phyloP scores from a whole-genome alignment of 148 eudicot species.

The Rhododendron henanense region DNA sequence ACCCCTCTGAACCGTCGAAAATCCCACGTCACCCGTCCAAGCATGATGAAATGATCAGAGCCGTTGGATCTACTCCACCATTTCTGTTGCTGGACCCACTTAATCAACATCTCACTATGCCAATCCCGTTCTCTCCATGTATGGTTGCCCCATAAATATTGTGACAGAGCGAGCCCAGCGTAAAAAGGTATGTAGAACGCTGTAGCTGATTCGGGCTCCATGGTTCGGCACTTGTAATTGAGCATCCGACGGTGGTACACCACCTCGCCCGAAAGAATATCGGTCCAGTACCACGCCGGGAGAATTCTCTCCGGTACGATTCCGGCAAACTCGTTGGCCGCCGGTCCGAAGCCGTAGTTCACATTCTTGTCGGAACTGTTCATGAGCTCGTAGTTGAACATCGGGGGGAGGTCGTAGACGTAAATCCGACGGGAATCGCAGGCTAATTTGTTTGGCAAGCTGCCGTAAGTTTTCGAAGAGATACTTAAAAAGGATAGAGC shows the following conservation, averaged over 20 bases:
- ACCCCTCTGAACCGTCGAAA: conserved; percentile 29
- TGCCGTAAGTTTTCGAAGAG: neutral
- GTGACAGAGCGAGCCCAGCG: conserved; percentile 60
- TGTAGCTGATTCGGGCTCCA: conserved; percentile 50
- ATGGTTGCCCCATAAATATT: conserved; percentile 29
- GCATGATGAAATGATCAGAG: conserved; percentile 54
- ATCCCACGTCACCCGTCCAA: conserved; percentile 68
- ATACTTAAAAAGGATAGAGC: neutral
- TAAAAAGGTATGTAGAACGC: conserved; percentile 82
- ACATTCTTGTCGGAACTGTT: conserved; percentile 45
- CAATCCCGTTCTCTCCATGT: conserved; percentile 38
- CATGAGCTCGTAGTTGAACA: conserved; percentile 48
- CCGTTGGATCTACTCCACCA: conserved; percentile 42
- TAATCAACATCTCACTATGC: conserved; percentile 37
- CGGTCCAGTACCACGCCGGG: conserved; percentile 62
- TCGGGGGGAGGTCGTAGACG: conserved; percentile 55
- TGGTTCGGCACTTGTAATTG: conserved; percentile 49
- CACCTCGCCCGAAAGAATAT: conserved; percentile 56
- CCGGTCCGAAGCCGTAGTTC: conserved; percentile 60
- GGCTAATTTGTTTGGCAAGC: neutral
- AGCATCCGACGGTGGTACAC: conserved; percentile 56
- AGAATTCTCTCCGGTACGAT: conserved; percentile 35
- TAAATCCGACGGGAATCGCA: conserved; percentile 30
- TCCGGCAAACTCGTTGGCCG: conserved; percentile 15
- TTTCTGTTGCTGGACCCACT: conserved; percentile 39